These are phyloP conservation scores for Trichaptum fuscoviolaceum DNA, from an alignment of 768 basidiomycete species.

Conservation along the genomic window DNA sequence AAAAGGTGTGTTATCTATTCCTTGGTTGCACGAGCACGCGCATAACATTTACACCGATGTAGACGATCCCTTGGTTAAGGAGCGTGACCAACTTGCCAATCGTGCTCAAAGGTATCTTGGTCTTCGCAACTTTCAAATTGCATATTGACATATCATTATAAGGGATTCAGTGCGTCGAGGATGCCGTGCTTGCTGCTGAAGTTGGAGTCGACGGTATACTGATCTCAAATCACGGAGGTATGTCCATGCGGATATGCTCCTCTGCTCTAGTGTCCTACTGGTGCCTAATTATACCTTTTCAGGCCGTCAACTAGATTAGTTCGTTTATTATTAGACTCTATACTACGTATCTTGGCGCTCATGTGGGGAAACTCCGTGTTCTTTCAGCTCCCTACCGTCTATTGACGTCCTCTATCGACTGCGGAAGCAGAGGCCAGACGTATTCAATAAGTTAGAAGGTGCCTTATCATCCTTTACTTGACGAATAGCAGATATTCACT, in stretches of 20 bases:
- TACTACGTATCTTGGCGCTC: neutral
- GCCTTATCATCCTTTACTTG: conserved; percentile 7
- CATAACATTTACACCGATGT: neutral
- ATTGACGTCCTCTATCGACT: conserved; percentile 75
- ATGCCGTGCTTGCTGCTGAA: conserved; percentile 80
- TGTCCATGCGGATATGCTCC: conserved; percentile 15
- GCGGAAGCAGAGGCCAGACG: conserved; percentile 65
- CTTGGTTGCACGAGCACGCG: neutral
- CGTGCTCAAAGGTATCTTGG: conserved; percentile 60
- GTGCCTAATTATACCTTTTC: conserved; percentile 3
- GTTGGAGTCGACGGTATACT: conserved; percentile 85
- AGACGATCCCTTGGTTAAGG: conserved; percentile 77
- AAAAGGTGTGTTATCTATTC: conserved; percentile 37
- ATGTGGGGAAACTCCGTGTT: conserved; percentile 20
- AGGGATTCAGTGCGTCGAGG: conserved; percentile 80
- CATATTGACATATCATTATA: conserved; percentile 10
- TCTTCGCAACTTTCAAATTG: conserved; percentile 2
- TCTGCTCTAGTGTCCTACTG: conserved; percentile 5
- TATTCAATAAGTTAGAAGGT: conserved; percentile 71
- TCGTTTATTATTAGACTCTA: conserved; percentile 21
- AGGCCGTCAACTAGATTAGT: conserved; percentile 84
- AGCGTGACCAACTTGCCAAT: conserved; percentile 66
- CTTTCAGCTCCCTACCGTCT: conserved; percentile 64
- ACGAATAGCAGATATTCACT: conserved; percentile 8
- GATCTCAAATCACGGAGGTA: conserved; percentile 88